Conservation (phyloP, 257 asterid genomes). For the Anisodus tanguticus region DNA sequence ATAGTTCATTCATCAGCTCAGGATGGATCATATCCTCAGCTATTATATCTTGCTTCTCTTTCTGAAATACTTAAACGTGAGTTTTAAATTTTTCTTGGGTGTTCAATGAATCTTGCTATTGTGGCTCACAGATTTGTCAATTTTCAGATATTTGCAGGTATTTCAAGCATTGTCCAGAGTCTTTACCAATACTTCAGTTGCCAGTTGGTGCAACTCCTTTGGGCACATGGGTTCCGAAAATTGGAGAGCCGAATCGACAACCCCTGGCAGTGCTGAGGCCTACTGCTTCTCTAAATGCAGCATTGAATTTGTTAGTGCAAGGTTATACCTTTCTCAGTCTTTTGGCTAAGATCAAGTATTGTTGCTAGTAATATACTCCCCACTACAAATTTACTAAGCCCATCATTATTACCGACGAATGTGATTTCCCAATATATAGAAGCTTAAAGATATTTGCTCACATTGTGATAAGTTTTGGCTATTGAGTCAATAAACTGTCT, state of each 20-base stretch:
- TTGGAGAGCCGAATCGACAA: constrained; percentile 70
- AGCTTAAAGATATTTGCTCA: background rate
- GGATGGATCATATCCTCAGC: constrained; percentile 75
- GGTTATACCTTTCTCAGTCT: constrained; percentile 47
- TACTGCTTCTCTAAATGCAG: constrained; percentile 77
- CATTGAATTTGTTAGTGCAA: constrained; percentile 79
- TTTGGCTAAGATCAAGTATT: constrained; percentile 11
- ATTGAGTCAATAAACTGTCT: background rate
- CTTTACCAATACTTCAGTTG: constrained; percentile 72
- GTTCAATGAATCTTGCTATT: background rate
- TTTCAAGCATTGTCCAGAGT: constrained; percentile 75
- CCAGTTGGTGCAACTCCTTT: constrained; percentile 71
- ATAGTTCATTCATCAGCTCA: constrained; percentile 65
- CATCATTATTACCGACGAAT: background rate
- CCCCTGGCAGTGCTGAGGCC: constrained; percentile 91
- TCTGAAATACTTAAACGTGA: constrained; percentile 82
- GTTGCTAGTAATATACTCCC: constrained; percentile 3
- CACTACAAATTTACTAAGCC: background rate
- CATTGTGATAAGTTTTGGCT: constrained; percentile 12
- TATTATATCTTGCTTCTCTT: constrained; percentile 88
- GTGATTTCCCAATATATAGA: too few relatives aligned
- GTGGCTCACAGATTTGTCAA: constrained; percentile 34
- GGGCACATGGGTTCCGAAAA: constrained; percentile 93
- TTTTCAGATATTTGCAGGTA: constrained; percentile 80
- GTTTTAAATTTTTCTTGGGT: constrained; percentile 23